Evolutionary conservation across 257 asterid genomes (phyloP).

Genomic region (Solanum clarkiae): DNA sequence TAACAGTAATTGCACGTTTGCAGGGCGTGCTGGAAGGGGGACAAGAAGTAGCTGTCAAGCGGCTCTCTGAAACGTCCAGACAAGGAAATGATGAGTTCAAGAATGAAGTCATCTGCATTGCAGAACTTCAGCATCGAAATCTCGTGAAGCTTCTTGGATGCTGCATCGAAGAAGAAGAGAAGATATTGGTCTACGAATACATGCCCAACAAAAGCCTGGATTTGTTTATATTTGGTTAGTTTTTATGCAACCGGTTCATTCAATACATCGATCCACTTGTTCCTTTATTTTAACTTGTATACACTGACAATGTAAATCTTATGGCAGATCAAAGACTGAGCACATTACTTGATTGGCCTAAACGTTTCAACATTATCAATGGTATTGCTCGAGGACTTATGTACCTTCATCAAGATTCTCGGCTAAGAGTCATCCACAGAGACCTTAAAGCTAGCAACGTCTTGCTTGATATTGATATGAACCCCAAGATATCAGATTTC

Average conservation of each 20-base stretch:
- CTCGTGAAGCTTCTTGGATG: slow-evolving; percentile 33
- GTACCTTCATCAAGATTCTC: slow-evolving; percentile 30
- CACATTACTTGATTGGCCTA: slow-evolving; percentile 15
- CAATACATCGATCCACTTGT: neutral
- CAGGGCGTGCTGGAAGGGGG: slow-evolving; percentile 16
- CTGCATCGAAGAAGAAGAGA: slow-evolving; percentile 26
- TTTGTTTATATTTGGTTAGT: slow-evolving; percentile 21
- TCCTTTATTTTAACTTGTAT: neutral
- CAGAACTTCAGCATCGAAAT: slow-evolving; percentile 31
- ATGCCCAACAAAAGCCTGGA: slow-evolving; percentile 27
- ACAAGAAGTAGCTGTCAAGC: slow-evolving; percentile 25
- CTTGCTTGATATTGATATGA: slow-evolving; percentile 20
- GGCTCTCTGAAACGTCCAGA: slow-evolving; percentile 17
- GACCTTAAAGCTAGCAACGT: slow-evolving; percentile 25
- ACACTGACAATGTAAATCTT: neutral
- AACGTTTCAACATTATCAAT: slow-evolving; percentile 17
- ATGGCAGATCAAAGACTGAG: slow-evolving; percentile 11
- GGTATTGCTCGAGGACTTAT: slow-evolving; percentile 28
- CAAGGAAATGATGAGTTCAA: slow-evolving; percentile 29
- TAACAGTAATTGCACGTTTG: neutral
- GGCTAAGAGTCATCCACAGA: slow-evolving; percentile 19
- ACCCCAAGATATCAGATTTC: slow-evolving; percentile 26
- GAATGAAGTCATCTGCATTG: slow-evolving; percentile 22
- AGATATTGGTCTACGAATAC: slow-evolving; percentile 27
- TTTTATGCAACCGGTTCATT: neutral